Base-by-base conservation (phyloP, 106 monocot species). In the Apostasia shenzhenica region DNA sequence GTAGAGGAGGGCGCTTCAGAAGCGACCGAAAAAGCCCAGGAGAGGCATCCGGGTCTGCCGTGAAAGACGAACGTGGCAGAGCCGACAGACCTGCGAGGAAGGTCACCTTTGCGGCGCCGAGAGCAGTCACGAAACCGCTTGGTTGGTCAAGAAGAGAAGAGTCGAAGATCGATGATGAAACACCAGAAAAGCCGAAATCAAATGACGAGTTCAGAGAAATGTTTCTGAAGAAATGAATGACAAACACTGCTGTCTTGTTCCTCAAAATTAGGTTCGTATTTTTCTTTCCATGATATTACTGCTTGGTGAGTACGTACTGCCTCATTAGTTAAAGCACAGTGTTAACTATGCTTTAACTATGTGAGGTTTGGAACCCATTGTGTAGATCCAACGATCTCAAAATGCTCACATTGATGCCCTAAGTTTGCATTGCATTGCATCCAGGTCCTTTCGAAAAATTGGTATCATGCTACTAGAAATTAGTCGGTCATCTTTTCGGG, bases 141-240 rank as follows among this genome's bases (percentile, higher is more conserved):
- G 87, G 89, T 0, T 93, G 76, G 88, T 78, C 55, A 38, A 73
- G 63, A 55, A 85, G 74, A 59, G 81, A 80, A 12, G 50, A 67
- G 50, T 47, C 14, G 7, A 46, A 5, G 42, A 85, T 73, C 12
- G 40, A 47, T 45, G 78, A 82, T 63, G 79, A 62, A 67, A 63
- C 57, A 55, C 54, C 61, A 38, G 97, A 92, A 64, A 54, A 81
- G 67, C 87, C 82, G 46, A 92, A 89, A 73, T 92, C 92, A 12
- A 99, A 99, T 78, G 83, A 86, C 14, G 89, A 89, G 41, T 99
- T 99, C 62, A 86, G 92, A 75, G 72, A 84, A 44, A 73, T 89
- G 77, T 69, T 99, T 72, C 60, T 85, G 64, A 90, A 87, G 68
- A 87, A 92, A 65, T 97, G 75, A 89, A 66, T n/a, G 8, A 7